phyloP scores from a whole-genome alignment of 768 basidiomycete genomes.

The Auricularia cornea region DNA sequence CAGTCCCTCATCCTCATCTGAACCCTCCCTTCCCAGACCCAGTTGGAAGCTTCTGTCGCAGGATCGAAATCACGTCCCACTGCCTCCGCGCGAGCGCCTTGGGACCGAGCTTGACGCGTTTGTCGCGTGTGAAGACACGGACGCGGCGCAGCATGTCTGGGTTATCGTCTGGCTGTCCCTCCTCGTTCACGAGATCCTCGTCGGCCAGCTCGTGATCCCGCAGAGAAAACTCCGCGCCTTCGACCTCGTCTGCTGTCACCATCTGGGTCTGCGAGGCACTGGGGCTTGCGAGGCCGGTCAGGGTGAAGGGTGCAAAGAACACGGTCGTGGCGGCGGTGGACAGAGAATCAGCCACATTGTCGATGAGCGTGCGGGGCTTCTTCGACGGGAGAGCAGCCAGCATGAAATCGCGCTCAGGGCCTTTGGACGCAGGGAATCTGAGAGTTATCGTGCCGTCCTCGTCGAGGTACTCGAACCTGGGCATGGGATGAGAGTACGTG shows the following conservation, averaged over 20 bases:
- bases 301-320: background rate
- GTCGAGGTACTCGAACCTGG: background rate
- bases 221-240: background rate
- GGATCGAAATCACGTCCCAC: background rate
- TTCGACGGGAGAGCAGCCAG: background rate
- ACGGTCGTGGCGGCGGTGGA: background rate
- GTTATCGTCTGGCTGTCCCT: background rate
- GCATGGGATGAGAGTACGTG: constrained; percentile 47
- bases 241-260: background rate
- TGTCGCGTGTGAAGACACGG: background rate
- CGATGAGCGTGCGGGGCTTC: background rate
- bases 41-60: background rate
- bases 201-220: background rate
- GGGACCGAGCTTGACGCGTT: background rate
- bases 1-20: too few species aligned
- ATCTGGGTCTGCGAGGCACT: background rate
- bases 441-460: background rate
- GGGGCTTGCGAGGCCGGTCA: background rate
- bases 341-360: background rate
- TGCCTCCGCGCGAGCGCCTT: background rate
- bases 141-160: background rate
- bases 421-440: background rate
- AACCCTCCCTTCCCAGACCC: background rate
- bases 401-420: background rate
- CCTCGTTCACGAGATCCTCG: background rate